These are phyloP conservation scores for Polyporus arcularius DNA, from an alignment of 768 basidiomycete species.

Conservation along the genomic window DNA sequence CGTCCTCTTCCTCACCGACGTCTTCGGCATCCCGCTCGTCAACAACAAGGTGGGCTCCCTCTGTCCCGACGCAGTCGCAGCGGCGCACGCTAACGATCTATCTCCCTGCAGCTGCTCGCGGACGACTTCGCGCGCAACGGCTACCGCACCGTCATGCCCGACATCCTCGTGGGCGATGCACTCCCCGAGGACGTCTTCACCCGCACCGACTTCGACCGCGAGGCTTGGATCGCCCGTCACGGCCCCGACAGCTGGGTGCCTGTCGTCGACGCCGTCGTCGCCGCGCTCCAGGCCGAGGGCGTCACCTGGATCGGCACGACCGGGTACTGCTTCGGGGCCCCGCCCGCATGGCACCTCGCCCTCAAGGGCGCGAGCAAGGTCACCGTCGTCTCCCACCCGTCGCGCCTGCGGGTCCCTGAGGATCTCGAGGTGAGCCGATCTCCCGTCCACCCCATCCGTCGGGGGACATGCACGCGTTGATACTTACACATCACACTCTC, in stretches of 20 bases:
- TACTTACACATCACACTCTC: too few species aligned
- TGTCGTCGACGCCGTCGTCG: conserved; percentile 38
- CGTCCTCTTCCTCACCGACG: conserved; percentile 41
- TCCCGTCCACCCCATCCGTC: too few species aligned
- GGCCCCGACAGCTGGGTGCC: conserved; percentile 34
- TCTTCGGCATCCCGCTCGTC: conserved; percentile 29
- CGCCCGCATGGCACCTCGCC: conserved; percentile 47
- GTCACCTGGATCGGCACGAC: conserved; percentile 41
- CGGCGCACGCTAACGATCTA: background rate
- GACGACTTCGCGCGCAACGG: conserved; percentile 37
- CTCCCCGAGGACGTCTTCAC: conserved; percentile 11
- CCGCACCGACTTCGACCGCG: conserved; percentile 28
- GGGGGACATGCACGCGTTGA: too few species aligned
- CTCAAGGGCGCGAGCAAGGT: conserved; percentile 42
- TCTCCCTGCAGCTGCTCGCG: conserved; percentile 26
- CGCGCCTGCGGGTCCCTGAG: conserved; percentile 37
- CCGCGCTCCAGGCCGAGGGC: conserved; percentile 38
- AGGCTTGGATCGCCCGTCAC: conserved; percentile 38
- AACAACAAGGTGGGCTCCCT: conserved; percentile 30
- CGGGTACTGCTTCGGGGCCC: conserved; percentile 47
- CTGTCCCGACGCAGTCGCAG: background rate
- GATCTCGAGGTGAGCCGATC: conserved; percentile 37
- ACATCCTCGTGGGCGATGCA: conserved; percentile 30
- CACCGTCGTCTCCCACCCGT: conserved; percentile 48
- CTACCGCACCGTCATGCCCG: conserved; percentile 30